Conservation (phyloP, 2,329 filamentous ascomycete genomes). For the Alternaria infectoria region DNA sequence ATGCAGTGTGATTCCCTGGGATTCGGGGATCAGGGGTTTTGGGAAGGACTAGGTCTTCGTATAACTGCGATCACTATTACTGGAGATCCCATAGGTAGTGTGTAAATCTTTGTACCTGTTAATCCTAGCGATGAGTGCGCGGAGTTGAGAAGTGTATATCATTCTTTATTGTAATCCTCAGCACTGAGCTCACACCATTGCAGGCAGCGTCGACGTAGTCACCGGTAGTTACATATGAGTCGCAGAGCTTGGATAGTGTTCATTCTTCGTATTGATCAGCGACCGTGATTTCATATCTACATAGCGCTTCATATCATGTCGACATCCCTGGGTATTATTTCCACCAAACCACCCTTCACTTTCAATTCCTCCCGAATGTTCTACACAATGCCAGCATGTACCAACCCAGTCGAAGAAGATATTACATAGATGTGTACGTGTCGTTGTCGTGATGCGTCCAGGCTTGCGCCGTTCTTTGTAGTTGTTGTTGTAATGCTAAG, state of each 20-base stretch:
- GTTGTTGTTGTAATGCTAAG: conserved; percentile 25
- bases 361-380: conserved; percentile 6
- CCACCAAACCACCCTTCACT: conserved; percentile 3
- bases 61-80: no score
- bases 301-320: conserved; percentile 13
- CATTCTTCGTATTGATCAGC: conserved; percentile 12
- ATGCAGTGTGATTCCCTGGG: no score
- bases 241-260: background rate
- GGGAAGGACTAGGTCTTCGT: no score
- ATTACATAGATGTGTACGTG: conserved; percentile 22
- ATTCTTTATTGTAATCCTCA: no score
- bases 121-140: no score
- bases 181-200: background rate
- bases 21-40: no score
- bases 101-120: no score
- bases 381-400: conserved; percentile 36
- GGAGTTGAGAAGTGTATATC: no score
- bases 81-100: no score
- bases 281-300: conserved; percentile 20
- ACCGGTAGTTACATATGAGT: background rate
- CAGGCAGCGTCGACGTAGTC: background rate
- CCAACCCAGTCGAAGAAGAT: conserved; percentile 22
- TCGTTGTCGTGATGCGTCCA: conserved; percentile 13
- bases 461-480: conserved; percentile 34
- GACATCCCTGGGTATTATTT: conserved; percentile 15